These are phyloP conservation scores for Verticillium dahliae DNA, from an alignment of 2,329 filamentous ascomycete species.

Conservation along the genomic window DNA sequence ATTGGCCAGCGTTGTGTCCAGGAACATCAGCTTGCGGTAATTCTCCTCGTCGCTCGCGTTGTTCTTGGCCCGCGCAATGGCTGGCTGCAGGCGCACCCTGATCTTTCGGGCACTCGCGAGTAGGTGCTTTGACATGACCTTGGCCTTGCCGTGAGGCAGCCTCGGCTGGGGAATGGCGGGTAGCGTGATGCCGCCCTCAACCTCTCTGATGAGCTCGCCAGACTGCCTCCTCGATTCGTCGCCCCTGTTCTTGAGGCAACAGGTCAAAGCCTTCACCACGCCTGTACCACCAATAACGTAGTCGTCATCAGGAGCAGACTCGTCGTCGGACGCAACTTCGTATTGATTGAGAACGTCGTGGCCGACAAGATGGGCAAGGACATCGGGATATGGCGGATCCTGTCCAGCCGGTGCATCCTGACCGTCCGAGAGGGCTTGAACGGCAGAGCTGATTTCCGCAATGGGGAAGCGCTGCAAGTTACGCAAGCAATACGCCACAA, in stretches of 20 bases:
- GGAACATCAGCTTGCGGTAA: constrained; percentile 77
- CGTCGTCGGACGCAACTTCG: constrained; percentile 52
- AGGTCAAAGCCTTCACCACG: constrained; percentile 87
- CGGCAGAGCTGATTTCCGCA: constrained; percentile 46
- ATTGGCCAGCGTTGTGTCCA: constrained; percentile 79
- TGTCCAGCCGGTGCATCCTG: constrained; percentile 22
- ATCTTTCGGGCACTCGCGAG: constrained; percentile 87
- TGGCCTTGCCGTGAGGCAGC: constrained; percentile 57
- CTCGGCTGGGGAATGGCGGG: constrained; percentile 21
- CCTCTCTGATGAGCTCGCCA: constrained; percentile 45
- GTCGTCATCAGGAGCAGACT: constrained; percentile 77
- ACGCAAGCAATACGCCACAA: constrained; percentile 87
- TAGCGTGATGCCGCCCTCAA: constrained; percentile 42
- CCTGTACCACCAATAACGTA: constrained; percentile 95
- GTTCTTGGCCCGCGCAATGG: constrained; percentile 67
- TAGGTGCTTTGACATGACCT: constrained; percentile 89
- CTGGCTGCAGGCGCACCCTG: constrained; percentile 72
- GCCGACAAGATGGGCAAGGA: constrained; percentile 81
- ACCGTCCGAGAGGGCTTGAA: constrained; percentile 33
- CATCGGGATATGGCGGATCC: constrained; percentile 61
- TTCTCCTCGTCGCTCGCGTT: constrained; percentile 59
- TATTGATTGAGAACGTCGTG: constrained; percentile 47
- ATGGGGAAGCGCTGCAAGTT: constrained; percentile 81
- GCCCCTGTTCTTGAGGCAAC: constrained; percentile 77
- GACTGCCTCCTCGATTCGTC: constrained; percentile 53